Evolutionary conservation across 139 green algal genomes (phyloP), one percentile per base, ranked within the genome.

Genomic region (Picochlorum sp.): DNA sequence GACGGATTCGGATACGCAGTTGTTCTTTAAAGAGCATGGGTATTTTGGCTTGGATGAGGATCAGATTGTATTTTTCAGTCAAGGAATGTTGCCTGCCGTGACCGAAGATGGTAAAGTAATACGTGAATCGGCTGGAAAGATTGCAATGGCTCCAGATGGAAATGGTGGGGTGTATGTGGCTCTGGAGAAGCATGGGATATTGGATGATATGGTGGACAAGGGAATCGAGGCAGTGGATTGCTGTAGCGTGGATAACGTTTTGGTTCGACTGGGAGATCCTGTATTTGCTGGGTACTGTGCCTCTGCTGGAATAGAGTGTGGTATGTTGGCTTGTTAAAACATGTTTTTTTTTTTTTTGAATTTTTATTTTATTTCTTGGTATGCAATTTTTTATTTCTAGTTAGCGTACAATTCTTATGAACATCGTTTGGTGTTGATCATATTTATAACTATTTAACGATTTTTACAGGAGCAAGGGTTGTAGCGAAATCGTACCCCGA

Each of bases 151-250:
- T 2, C 92, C 92, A 13, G 85, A 98, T 64, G 92, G 92, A 66
- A 98, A 98, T 67, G 92, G 92, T 22, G 91, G 92, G 9, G 63
- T 98, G 36, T 98, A 95, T 73, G 33, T 66, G 20, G 85, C 92
- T 0, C 74, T 98, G 25, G 53, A 30, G 8, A 36, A n/a, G 64
- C 47, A 61, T 68, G 76, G 53, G 49, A 69, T 73, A 9, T 68
- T 96, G 9, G 60, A 68, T 0, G 52, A 85, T 63, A 95, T 95
- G 86, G 40, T 47, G 18, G 24, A 20, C 3, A 47, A 70, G 13
- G 82, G 83, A 32, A 64, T 96, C n/a, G 81, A 94, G 69, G 78
- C 58, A 28, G 25, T 97, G 13, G 87, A 97, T 66, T 83, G 73
- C 52, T 89, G 82, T 67, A 88, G 71, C 33, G 87, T 96, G 20